Conservation (phyloP, 129 eudicot genomes). For the Arctium lappa region DNA sequence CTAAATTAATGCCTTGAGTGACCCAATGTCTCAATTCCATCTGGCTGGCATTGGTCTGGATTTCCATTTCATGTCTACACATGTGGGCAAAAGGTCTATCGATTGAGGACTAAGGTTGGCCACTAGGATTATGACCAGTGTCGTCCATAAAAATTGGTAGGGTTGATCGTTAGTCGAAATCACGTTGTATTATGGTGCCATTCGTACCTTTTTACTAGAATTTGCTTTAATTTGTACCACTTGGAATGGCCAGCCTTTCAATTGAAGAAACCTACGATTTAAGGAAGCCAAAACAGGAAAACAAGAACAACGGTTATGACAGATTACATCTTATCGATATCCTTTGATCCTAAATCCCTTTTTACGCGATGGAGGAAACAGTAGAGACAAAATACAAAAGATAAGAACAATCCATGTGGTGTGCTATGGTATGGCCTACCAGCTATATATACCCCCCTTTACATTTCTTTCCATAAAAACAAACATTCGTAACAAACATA, state of each 20-base stretch:
- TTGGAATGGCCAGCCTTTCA: conserved; percentile 12
- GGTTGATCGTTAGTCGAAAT: conserved; percentile 1
- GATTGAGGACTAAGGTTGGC: neutral
- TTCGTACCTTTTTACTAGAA: conserved; percentile 3
- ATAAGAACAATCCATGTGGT: conserved; percentile 35
- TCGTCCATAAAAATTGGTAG: neutral
- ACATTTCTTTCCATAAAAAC: conserved; percentile 14
- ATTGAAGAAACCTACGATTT: neutral
- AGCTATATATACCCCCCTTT: conserved; percentile 4
- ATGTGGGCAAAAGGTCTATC: neutral
- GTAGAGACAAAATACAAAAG: conserved; percentile 25
- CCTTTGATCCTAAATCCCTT: neutral
- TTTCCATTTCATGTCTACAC: neutral
- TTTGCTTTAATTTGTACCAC: conserved; percentile 1
- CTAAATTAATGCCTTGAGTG: neutral
- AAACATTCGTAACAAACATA: neutral
- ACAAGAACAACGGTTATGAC: neutral
- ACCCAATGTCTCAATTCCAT: conserved; percentile 6
- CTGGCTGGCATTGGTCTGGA: conserved; percentile 11
- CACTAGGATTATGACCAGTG: neutral
- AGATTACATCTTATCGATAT: neutral
- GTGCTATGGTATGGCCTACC: conserved; percentile 28
- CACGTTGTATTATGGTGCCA: neutral
- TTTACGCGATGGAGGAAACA: neutral
- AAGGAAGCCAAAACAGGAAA: neutral